phyloP scores from a whole-genome alignment of 441 rosid species.

The Omphalea diandra region DNA sequence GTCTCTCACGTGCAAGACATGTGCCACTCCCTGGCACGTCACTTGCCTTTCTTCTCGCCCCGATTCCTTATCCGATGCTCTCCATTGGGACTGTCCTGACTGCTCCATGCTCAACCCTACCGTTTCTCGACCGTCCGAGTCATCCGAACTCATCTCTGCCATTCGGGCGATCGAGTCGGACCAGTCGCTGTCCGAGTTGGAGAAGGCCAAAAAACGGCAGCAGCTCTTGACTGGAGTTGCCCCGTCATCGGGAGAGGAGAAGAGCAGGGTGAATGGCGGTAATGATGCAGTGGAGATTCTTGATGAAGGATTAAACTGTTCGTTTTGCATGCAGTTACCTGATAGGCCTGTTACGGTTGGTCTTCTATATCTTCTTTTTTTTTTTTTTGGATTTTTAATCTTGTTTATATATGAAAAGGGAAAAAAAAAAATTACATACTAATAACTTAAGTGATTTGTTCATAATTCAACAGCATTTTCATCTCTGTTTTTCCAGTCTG shows the following conservation, averaged over 20 bases:
- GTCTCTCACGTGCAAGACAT: slow-evolving; percentile 46
- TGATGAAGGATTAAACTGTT: slow-evolving; percentile 40
- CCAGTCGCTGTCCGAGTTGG: slow-evolving; percentile 35
- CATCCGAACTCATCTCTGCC: slow-evolving; percentile 47
- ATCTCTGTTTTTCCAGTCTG: not conserved
- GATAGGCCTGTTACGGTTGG: slow-evolving; percentile 72
- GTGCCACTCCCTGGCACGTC: slow-evolving; percentile 58
- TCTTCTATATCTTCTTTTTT: not conserved
- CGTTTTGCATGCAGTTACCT: slow-evolving; percentile 54
- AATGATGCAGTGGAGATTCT: slow-evolving; percentile 36
- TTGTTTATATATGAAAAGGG: no score
- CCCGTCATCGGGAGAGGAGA: slow-evolving; percentile 13
- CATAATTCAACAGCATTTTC: no score
- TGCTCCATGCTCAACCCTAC: slow-evolving; percentile 35
- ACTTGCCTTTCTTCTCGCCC: slow-evolving; percentile 46
- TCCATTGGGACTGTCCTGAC: slow-evolving; percentile 61
- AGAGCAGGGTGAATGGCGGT: slow-evolving; percentile 14
- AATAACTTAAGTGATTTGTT: no score
- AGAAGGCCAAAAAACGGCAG: slow-evolving; percentile 63
- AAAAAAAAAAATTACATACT: no score
- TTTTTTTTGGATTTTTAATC: not conserved
- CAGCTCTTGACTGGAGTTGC: slow-evolving; percentile 39
- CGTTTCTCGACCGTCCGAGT: slow-evolving; percentile 1
- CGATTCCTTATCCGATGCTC: slow-evolving; percentile 31
- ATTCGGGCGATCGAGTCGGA: slow-evolving; percentile 53